phyloP scores from a whole-genome alignment of 2,329 filamentous ascomycete species.

The Purpureocillium lavendulum region DNA sequence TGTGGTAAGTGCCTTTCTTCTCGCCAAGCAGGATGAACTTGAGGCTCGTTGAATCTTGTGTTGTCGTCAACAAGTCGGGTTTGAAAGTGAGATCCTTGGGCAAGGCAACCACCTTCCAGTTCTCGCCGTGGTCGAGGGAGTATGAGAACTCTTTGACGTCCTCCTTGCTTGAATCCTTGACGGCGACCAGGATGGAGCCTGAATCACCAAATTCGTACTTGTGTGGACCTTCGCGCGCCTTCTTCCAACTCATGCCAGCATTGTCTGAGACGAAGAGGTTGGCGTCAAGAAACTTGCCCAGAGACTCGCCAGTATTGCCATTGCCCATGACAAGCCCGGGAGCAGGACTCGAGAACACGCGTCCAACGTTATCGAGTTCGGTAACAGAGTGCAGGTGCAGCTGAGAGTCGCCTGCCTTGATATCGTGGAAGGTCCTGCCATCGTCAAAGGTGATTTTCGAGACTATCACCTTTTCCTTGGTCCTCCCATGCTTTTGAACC shows the following conservation, averaged over 20 bases:
- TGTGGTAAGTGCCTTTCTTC: conserved; percentile 45
- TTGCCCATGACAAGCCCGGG: conserved; percentile 91
- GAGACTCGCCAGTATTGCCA: conserved; percentile 73
- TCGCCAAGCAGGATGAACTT: conserved; percentile 78
- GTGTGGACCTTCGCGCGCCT: conserved; percentile 70
- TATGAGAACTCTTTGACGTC: conserved; percentile 55
- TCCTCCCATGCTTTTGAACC: conserved; percentile 44
- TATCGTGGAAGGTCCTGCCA: conserved; percentile 70
- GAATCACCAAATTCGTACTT: conserved; percentile 96
- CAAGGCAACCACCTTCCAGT: conserved; percentile 67
- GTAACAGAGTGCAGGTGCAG: conserved; percentile 93
- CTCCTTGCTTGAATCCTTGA: conserved; percentile 62
- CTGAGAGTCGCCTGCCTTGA: conserved; percentile 59
- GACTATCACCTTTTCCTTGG: conserved; percentile 55
- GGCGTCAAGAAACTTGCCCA: conserved; percentile 64
- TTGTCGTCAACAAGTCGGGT: conserved; percentile 73
- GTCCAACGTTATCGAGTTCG: conserved; percentile 69
- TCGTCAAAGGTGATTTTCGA: conserved; percentile 93
- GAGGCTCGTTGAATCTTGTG: conserved; percentile 83
- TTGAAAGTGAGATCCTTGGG: conserved; percentile 58
- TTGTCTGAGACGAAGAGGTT: conserved; percentile 86
- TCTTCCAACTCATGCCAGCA: conserved; percentile 77
- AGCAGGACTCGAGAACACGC: conserved; percentile 87
- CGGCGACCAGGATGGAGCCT: conserved; percentile 77
- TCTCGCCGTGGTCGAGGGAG: conserved; percentile 82